These are phyloP conservation scores for Tarenaya hassleriana DNA, from an alignment of 345 rosid genomes.

Conservation along the genomic window DNA sequence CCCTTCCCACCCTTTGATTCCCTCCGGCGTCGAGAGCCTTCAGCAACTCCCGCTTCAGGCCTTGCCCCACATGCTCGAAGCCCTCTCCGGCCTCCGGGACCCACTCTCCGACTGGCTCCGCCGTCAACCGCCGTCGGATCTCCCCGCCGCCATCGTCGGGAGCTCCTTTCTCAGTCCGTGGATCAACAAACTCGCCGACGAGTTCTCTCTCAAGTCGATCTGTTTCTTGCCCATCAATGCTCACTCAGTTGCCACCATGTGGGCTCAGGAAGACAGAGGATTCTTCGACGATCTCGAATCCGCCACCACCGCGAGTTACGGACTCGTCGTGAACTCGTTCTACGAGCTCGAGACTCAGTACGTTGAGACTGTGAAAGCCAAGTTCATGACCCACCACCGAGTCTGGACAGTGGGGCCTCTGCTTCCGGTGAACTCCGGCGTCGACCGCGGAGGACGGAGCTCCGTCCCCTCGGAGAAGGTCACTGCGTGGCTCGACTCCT, in stretches of 20 bases:
- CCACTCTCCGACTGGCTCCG: slow-evolving; percentile 42
- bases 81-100: slow-evolving; percentile 26
- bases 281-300: slow-evolving; percentile 26
- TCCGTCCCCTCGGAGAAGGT: slow-evolving; percentile 18
- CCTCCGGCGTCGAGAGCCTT: slow-evolving; percentile 14
- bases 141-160: slow-evolving; percentile 49
- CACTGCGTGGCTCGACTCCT: slow-evolving; percentile 16
- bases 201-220: slow-evolving; percentile 28
- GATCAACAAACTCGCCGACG: slow-evolving; percentile 44
- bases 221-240: slow-evolving; percentile 23
- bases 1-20: slow-evolving; percentile 18
- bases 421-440: slow-evolving; percentile 13
- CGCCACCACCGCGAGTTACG: slow-evolving; percentile 42
- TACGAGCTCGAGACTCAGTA: slow-evolving; percentile 37
- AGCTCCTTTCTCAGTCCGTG: slow-evolving; percentile 65
- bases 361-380: slow-evolving; percentile 34
- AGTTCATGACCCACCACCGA: slow-evolving; percentile 26
- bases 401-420: slow-evolving; percentile 42
- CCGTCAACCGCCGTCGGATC: slow-evolving; percentile 30
- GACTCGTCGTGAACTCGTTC: slow-evolving; percentile 49
- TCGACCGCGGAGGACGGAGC: slow-evolving; percentile 14
- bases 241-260: slow-evolving; percentile 10
- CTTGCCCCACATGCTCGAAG: slow-evolving; percentile 18
- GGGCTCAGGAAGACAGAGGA: slow-evolving; percentile 27
- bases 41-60: slow-evolving; percentile 23